Evolutionary conservation across 2,329 filamentous ascomycete genomes (phyloP).

Genomic region (Verticillium nonalfalfae): DNA sequence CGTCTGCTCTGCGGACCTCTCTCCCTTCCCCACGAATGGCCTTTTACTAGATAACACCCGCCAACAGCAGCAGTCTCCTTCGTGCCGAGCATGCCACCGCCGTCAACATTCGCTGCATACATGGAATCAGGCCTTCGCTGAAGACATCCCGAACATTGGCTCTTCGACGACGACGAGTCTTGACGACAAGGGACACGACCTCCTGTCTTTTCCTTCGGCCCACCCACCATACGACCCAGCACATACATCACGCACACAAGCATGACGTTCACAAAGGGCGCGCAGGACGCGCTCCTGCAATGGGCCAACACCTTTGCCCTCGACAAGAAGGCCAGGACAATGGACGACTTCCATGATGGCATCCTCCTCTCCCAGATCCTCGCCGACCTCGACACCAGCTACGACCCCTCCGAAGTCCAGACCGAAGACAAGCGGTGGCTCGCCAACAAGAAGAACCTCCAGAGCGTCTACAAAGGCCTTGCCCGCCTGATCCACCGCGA

Average conservation of each 20-base stretch:
- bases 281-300: constrained; percentile 49
- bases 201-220: not conserved
- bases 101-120: not conserved
- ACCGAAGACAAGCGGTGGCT: constrained; percentile 36
- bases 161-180: not conserved
- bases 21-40: not conserved
- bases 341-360: constrained; percentile 47
- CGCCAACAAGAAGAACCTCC: constrained; percentile 44
- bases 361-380: constrained; percentile 48
- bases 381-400: constrained; percentile 50
- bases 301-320: constrained; percentile 41
- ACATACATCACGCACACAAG: constrained; percentile 20
- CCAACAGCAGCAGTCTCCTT: not conserved
- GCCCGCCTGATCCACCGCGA: constrained; percentile 49
- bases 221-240: not conserved
- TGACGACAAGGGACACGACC: not conserved
- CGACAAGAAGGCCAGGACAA: constrained; percentile 37
- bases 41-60: not conserved
- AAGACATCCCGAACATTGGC: not conserved
- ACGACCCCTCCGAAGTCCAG: constrained; percentile 48
- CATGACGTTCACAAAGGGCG: constrained; percentile 28
- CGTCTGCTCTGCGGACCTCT: not conserved
- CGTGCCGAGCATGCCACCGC: not conserved
- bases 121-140: not conserved
- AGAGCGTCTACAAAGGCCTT: constrained; percentile 47